phyloP scores from a whole-genome alignment of 2,329 filamentous ascomycete species.

The Daldinia sp. region DNA sequence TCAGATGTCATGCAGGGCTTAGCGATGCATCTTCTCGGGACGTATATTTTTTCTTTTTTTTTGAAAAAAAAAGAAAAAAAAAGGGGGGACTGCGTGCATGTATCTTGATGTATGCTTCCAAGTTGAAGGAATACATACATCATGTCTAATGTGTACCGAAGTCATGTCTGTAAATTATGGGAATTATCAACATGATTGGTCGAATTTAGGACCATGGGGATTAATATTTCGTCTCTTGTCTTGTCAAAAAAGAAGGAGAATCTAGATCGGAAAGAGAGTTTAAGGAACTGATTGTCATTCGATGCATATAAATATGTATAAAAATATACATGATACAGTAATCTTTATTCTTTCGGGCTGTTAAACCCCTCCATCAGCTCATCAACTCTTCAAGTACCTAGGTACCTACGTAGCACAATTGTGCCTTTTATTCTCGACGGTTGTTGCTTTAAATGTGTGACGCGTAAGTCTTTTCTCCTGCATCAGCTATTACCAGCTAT shows the following conservation, averaged over 20 bases:
- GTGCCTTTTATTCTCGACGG: not conserved
- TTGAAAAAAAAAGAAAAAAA: slow-evolving; percentile 9
- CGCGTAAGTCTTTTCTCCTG: slow-evolving; percentile 3
- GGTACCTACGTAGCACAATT: not conserved
- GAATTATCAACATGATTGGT: slow-evolving; percentile 28
- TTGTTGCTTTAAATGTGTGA: slow-evolving; percentile 2
- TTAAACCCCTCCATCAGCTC: not conserved
- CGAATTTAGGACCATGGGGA: not conserved
- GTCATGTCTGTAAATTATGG: not conserved
- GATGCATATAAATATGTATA: slow-evolving; percentile 19
- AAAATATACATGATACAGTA: slow-evolving; percentile 31
- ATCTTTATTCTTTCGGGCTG: slow-evolving; percentile 18
- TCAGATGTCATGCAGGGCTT: slow-evolving; percentile 32
- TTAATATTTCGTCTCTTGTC: no score
- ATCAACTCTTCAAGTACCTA: no score
- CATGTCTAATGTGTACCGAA: no score
- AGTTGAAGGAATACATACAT: no score
- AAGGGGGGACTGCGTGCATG: no score
- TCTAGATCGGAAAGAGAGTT: slow-evolving; percentile 32
- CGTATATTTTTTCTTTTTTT: slow-evolving; percentile 26
- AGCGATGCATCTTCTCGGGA: slow-evolving; percentile 33
- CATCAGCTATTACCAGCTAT: not conserved
- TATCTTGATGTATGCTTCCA: no score
- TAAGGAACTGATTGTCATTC: slow-evolving; percentile 27
- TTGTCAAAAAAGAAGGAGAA: slow-evolving; percentile 14